Percentiles rank a stretch among this genome's conserved stretches.
These are phyloP conservation scores for Eucalyptus marginata DNA, from an alignment of 345 rosid species.

Conservation along the genomic window DNA sequence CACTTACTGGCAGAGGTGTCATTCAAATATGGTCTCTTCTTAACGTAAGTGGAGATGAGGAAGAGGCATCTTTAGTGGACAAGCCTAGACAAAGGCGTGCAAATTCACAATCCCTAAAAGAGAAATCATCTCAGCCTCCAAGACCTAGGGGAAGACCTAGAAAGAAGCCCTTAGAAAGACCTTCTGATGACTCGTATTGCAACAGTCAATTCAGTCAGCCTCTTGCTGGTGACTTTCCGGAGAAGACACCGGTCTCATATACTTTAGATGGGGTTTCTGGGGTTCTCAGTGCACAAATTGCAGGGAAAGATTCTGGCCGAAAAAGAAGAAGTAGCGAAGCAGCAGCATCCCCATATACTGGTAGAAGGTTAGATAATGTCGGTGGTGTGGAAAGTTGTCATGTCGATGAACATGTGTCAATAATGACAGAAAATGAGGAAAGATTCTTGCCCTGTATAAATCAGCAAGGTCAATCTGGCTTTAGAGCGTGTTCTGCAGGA, in stretches of 20 bases:
- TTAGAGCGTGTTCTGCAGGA: conserved; percentile 4
- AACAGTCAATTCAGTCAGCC: conserved; percentile 19
- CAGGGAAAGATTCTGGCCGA: conserved; percentile 2
- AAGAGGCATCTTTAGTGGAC: background rate
- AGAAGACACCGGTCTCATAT: conserved; percentile 19
- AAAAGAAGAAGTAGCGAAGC: conserved; percentile 3
- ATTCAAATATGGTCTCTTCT: conserved; percentile 84
- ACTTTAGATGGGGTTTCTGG: conserved; percentile 13
- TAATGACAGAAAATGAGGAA: conserved; percentile 4
- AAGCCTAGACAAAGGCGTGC: background rate
- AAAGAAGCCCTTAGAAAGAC: conserved; percentile 5
- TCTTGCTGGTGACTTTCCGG: conserved; percentile 16
- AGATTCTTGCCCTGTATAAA: conserved; percentile 4
- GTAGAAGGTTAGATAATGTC: conserved; percentile 11
- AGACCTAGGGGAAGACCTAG: conserved; percentile 20
- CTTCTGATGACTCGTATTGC: background rate
- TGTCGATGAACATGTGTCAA: background rate
- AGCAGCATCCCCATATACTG: background rate
- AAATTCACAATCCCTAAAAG: background rate
- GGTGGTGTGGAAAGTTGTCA: background rate
- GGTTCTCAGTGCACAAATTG: conserved; percentile 8
- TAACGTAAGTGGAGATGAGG: conserved; percentile 19
- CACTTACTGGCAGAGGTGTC: conserved; percentile 69
- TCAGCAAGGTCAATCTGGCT: conserved; percentile 6
- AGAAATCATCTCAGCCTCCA: background rate